Evolutionary conservation across 2,329 filamentous ascomycete genomes (phyloP).

Genomic region (Capronia epimyces): DNA sequence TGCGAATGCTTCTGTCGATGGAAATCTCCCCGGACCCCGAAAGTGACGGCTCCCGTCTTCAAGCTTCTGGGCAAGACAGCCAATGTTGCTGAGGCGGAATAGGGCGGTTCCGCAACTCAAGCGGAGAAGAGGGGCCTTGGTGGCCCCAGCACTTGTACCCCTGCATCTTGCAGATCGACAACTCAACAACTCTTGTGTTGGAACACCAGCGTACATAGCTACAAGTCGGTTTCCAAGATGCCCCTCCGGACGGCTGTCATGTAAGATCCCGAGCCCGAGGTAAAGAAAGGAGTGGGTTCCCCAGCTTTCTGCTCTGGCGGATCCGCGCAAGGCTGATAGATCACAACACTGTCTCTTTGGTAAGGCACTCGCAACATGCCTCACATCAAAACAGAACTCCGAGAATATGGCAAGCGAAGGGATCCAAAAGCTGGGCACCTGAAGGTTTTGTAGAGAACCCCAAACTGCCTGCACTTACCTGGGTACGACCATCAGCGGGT

Average conservation of each 20-base stretch:
- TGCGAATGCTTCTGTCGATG: no score
- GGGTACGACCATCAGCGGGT: constrained; percentile 38
- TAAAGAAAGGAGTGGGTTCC: neutral
- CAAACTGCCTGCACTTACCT: constrained; percentile 48
- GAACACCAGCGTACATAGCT: neutral
- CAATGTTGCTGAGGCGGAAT: neutral
- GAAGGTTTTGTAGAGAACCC: constrained; percentile 57
- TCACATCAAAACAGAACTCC: constrained; percentile 37
- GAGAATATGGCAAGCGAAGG: constrained; percentile 40
- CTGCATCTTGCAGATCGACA: neutral
- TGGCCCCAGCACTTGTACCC: neutral
- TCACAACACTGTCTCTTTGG: neutral
- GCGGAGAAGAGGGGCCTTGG: constrained; percentile 5
- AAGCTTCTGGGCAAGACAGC: neutral
- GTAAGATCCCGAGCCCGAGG: neutral
- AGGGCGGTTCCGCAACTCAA: constrained; percentile 7
- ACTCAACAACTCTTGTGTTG: neutral
- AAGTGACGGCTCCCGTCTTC: no score
- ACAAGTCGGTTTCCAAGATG: neutral
- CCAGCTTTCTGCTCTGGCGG: constrained; percentile 1
- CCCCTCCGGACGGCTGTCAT: neutral
- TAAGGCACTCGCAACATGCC: constrained; percentile 31
- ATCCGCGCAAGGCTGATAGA: constrained; percentile 3
- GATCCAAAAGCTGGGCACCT: constrained; percentile 49
- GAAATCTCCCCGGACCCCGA: no score